Evolutionary conservation across 2,329 filamentous ascomycete species (phyloP), one percentile per base, ranked within the genome.

Genomic region (Colletotrichum agaves): DNA sequence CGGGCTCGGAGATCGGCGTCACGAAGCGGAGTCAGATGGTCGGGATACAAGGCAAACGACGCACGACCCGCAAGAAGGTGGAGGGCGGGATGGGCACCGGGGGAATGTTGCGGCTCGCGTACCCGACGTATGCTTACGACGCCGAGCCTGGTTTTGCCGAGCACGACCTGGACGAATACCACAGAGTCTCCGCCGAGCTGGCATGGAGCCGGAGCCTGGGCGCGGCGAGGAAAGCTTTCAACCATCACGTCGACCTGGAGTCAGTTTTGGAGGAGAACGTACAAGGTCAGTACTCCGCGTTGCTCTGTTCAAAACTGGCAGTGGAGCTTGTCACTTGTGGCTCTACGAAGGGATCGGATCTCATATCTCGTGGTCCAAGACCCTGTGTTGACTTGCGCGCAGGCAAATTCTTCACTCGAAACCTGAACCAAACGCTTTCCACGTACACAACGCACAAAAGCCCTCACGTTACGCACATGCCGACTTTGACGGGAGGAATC

Each of bases 111-210:
- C 70, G 74, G 10, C 71, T 79, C 1, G 80, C 76, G 0, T 84
- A 81, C 47, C 77, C 77, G 0, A 76, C 77, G 17, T 84, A 83
- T 47, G 75, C 77, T 0, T 84, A 84, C 56, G 69, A 79, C 8
- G 80, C 86, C 78, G 79, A 87, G 57, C 79, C 87, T 0, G 92
- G 92, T 0, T 94, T 94, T 70, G 91, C 91, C 0, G 91, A 94
- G 77, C 83, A 85, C 19, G 88, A 93, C 63, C 76, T 92, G 35
- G 88, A 91, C 2, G 87, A 91, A 71, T 93, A 88, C 72, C 85
- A 93, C 70, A 81, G 84, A 10, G 81, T 91, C 3, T 85, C 85
- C 0, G 87, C 90, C 2, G 84, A 86, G n/a, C 74, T 93, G 19
- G 90, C 91, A 0, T 93, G 90, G 85, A 87, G 84, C n/a, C 83